Evolutionary conservation across 2,329 filamentous ascomycete species (phyloP), one percentile per base, ranked within the genome.

Genomic region (Pseudopyrenochaeta lycopersici): DNA sequence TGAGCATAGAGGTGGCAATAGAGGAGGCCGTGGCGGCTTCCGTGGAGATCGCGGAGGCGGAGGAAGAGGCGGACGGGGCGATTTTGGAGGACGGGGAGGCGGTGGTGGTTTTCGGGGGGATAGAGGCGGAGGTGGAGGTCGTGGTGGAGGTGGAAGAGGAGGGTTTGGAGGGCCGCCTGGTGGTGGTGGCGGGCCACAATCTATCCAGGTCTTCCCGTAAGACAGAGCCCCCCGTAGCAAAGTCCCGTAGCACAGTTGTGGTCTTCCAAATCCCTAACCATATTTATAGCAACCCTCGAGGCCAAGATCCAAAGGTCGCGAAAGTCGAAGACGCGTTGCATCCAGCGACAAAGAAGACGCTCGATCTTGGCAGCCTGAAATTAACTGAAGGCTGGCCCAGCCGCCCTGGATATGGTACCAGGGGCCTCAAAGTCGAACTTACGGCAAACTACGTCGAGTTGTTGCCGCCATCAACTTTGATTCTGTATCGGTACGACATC

Each of bases 401-500:
- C 6, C 55, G 63, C 11, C 61, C 61, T 7, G 61, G 56, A 14
- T 66, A 59, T 51, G 61, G 63, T 21, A 63, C 61, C 7, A 36
- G 11, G 15, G 61, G 61, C 12, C 30, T 32, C 18, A 53, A 58
- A 18, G 57, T 66, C 1, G 46, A 54, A 21, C 62, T 66, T 3
- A 58, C 50, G 1, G 57, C 62, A 2, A 66, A 66, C 41, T 66
- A 64, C 32, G 52, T 66, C 15, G 57, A 66, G 44, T 17, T 66
- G n/a, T 27, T 61, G 7, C 53, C 62, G 9, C 40, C 43, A 14
- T 54, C 56, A 1, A 46, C 55, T 5, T 47, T 64, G 42, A 40
- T 61, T 1, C 51, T 66, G 6, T 29, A 66, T 15, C 49, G 49
- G 1, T 66, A 66, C 46, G 46, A 56, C 14, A 43, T 66, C 3